Percentiles rank a stretch among this genome's conserved stretches.
Conservation (phyloP, 257 asterid genomes). For the Voacanga thouarsii region DNA sequence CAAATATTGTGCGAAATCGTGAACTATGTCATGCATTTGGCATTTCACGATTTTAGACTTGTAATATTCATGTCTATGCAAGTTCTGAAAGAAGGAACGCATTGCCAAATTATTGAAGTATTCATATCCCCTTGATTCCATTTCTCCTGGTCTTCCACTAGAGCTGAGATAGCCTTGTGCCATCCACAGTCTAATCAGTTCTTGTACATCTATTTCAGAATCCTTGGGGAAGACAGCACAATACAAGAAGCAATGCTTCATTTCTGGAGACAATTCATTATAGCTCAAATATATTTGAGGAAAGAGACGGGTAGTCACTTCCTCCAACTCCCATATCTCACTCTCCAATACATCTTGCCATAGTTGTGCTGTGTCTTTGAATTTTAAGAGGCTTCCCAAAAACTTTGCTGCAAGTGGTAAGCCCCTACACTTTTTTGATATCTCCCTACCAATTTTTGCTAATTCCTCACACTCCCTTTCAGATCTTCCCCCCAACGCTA, state of each 20-base stretch:
- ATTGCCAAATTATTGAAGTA: constrained; percentile 14
- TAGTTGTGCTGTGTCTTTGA: no score
- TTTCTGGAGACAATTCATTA: constrained; percentile 12
- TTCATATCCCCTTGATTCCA: constrained; percentile 17
- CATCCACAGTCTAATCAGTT: constrained; percentile 21
- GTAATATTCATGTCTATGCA: not conserved
- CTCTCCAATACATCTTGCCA: no score
- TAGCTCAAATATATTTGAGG: constrained; percentile 20
- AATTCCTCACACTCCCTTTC: not conserved
- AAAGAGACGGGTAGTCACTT: not conserved
- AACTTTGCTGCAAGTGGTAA: no score
- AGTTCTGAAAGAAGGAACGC: not conserved
- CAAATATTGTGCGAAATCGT: constrained; percentile 3
- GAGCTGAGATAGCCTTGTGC: constrained; percentile 16
- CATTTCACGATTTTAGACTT: not conserved
- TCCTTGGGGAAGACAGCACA: constrained; percentile 24
- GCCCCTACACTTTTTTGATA: no score
- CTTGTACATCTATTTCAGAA: constrained; percentile 5
- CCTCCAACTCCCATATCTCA: no score
- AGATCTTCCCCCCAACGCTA: constrained; percentile 13
- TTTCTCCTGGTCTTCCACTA: not conserved
- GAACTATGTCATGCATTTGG: constrained; percentile 17
- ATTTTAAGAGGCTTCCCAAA: no score
- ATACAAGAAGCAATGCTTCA: constrained; percentile 14
- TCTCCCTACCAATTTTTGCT: constrained; percentile 14